Base-by-base conservation (phyloP, 1,284 basidiomycete genomes). In the Veloporphyrellus conicus region DNA sequence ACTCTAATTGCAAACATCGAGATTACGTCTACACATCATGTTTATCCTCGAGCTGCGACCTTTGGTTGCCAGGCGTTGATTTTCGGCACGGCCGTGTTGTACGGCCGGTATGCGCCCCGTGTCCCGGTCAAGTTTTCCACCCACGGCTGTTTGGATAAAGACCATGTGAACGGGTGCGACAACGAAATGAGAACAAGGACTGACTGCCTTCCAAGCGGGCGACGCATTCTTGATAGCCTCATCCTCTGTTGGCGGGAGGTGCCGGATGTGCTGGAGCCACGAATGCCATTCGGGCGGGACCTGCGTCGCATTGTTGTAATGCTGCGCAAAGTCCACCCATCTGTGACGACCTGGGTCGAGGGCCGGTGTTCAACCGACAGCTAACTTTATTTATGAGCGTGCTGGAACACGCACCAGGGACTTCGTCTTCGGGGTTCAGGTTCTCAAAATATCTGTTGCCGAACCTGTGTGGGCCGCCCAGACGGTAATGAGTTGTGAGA, bases 401-500 rank as follows among this genome's bases (percentile, higher is more conserved):
- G 23, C 23, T n/a, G 15, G 19, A 20, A 14, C 6, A 70, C 79
- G 39, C 55, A 88, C 90, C 90, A 53, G 92, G 91, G 36, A 92
- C 66, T 66, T 94, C 92, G 58, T 94, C 88, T 58, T 84, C 79
- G 25, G 80, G 75, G 63, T 93, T 86, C 64, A 81, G 68, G 70
- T 97, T 94, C 76, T 97, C 90, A 63, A 79, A 96, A 71, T 94
- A 97, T 50, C 79, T 77, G 75, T 93, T 94, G 28, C 91, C 92
- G 64, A 94, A 88, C 67, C 88, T 90, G 56, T 29, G 20, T 35
- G 19, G 4, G 11, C 1, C n/a, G n/a, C n/a, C n/a, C n/a, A n/a
- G n/a, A n/a, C n/a, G n/a, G 22, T 23, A 8, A 25, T 25, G 23
- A 25, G 23, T 25, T 25, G 6, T 3, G 14, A 4, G 14, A 37